Evolutionary conservation across 352 stramenopile species (phyloP), one percentile per base, ranked within the genome.

Genomic region (Globisporangium heterothallicum): DNA sequence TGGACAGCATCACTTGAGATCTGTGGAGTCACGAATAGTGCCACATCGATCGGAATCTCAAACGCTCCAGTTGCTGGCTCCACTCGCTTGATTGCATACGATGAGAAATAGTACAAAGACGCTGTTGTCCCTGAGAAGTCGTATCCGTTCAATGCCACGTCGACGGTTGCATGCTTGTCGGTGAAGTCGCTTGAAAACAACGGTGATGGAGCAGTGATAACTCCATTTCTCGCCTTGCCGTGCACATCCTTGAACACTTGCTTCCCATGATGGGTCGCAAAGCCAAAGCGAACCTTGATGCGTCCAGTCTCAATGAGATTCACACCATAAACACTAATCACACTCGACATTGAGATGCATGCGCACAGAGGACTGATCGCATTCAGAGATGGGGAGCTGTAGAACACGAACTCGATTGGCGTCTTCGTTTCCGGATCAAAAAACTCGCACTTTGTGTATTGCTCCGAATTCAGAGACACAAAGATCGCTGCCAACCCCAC

Each of bases 261-360:
- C 38, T 74, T 75, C 13, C 68, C 61, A 2, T 72, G 59, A 3
- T 53, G 42, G n/a, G 35, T 72, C 16, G 49, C 43, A 45, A 82
- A 77, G 4, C 61, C 61, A 26, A 86, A 76, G 5, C 77, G 75
- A 0, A 90, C 71, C 58, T 86, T 86, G 46, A 92, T 86, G 2
- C 64, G 68, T 0, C 81, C 74, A 4, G 81, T 92, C 49, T 92
- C 81, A 41, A 92, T 87, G 14, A 92, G 49, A 30, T 88, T 84
- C 1, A 66, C 66, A 6, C 78, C 81, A 18, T 65, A 76, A 34
- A 92, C 83, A 6, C 44, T 56, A 7, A 92, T 57, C 10, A 72
- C 53, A 53, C 74, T 88, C 0, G 70, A 61, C 14, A 78, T 58
- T 4, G 63, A 64, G 14, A 88, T 69, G 42, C 64, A 75, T 6